A percentile compares a stretch with the other conserved stretches of the same genome.
Evolutionary conservation across 2,329 filamentous ascomycete genomes (phyloP).

Genomic region (Neonectria hederae): DNA sequence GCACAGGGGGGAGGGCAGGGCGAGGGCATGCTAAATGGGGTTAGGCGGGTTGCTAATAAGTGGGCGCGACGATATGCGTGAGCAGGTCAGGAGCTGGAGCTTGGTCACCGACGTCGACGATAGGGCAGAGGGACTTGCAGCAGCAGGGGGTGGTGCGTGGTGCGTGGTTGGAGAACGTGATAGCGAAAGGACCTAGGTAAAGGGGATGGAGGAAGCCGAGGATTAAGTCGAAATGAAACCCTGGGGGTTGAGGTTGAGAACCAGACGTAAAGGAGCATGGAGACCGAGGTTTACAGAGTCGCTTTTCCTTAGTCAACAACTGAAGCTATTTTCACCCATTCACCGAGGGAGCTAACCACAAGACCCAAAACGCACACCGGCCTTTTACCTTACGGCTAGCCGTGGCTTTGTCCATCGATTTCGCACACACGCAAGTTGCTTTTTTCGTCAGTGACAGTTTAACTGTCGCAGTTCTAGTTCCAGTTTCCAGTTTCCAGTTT

Average conservation of each 20-base stretch:
- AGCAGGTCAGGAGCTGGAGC: slow-evolving; percentile 18
- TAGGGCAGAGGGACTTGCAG: background rate
- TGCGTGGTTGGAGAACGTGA: background rate
- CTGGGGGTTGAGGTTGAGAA: background rate
- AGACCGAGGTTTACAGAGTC: background rate
- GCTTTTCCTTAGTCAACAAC: background rate
- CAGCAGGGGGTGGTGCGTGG: background rate
- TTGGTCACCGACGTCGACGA: slow-evolving; percentile 10
- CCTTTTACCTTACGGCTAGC: slow-evolving; percentile 15
- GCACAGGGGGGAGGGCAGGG: background rate
- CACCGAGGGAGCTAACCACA: slow-evolving; percentile 17
- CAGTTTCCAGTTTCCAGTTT: slow-evolving; percentile 12
- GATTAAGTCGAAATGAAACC: background rate
- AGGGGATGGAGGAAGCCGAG: background rate
- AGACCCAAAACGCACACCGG: slow-evolving; percentile 11
- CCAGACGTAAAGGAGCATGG: background rate
- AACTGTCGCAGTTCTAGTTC: slow-evolving; percentile 4
- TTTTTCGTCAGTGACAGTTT: background rate
- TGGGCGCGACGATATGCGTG: slow-evolving; percentile 25
- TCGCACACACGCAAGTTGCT: background rate
- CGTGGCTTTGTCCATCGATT: slow-evolving; percentile 7
- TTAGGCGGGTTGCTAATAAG: slow-evolving; percentile 32
- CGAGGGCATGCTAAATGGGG: slow-evolving; percentile 26
- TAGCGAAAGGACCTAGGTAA: background rate
- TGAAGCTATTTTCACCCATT: background rate